Conservation (phyloP, 352 stramenopile species). For the Globisporangium recalcitrans region DNA sequence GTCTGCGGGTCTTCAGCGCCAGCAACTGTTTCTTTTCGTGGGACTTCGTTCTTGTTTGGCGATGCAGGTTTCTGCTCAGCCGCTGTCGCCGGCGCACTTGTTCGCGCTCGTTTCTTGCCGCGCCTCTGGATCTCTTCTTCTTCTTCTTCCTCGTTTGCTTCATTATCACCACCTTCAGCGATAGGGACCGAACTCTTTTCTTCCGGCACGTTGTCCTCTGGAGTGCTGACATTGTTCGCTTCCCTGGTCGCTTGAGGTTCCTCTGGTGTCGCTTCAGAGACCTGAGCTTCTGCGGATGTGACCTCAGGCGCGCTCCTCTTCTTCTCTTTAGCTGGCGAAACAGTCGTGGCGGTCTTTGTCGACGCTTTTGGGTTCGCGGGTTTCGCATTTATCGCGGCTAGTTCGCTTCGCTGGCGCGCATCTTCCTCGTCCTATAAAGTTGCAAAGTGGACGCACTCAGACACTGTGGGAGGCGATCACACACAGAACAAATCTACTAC, state of each 20-base stretch:
- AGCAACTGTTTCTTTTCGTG: background rate
- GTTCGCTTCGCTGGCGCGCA: background rate
- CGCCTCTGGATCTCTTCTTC: constrained; percentile 1
- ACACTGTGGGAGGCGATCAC: background rate
- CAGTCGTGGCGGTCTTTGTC: background rate
- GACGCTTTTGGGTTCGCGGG: background rate
- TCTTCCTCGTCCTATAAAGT: constrained; percentile 9
- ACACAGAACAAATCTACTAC: constrained; percentile 15
- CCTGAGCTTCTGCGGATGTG: no score
- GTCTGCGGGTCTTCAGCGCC: background rate
- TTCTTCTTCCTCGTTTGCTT: background rate
- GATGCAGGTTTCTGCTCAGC: background rate
- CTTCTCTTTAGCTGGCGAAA: background rate
- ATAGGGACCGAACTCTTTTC: background rate
- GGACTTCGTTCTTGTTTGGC: background rate
- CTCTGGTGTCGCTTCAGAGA: background rate
- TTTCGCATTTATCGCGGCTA: background rate
- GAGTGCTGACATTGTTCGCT: background rate
- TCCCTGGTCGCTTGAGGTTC: background rate
- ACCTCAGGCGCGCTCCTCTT: background rate
- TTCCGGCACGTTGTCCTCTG: background rate
- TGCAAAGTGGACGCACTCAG: background rate
- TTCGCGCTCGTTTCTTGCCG: constrained; percentile 6
- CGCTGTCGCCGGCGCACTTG: background rate
- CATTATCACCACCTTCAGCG: background rate